These are phyloP conservation scores for Leucosporidium yakuticum DNA, from an alignment of 768 basidiomycete genomes.

Conservation along the genomic window DNA sequence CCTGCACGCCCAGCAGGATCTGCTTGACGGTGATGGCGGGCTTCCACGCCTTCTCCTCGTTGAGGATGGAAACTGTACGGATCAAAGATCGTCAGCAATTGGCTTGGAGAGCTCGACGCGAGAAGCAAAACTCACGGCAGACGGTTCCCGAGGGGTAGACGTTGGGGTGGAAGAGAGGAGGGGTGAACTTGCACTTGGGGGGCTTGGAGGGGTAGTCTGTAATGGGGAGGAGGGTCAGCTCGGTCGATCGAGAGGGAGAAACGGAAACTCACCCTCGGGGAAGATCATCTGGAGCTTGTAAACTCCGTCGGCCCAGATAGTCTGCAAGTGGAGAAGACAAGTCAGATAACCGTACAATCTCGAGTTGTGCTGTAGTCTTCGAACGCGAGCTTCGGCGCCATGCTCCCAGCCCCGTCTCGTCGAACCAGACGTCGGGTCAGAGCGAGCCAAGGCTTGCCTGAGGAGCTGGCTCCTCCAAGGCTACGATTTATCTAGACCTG, in stretches of 20 bases:
- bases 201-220: constrained; percentile 91
- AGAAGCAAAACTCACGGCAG: constrained; percentile 78
- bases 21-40: constrained; percentile 94
- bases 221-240: constrained; percentile 1
- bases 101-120: constrained; percentile 46
- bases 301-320: constrained; percentile 93
- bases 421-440: no score
- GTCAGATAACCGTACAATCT: no score
- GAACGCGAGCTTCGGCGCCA: no score
- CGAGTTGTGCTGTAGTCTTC: no score
- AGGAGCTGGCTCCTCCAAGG: no score
- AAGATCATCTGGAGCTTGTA: constrained; percentile 72
- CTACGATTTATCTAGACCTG: no score
- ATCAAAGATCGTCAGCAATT: constrained; percentile 46
- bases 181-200: constrained; percentile 64
- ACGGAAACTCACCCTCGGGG: constrained; percentile 69
- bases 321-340: constrained; percentile 52
- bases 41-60: constrained; percentile 93
- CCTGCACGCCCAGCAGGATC: constrained; percentile 95
- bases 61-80: constrained; percentile 82
- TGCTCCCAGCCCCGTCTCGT: no score
- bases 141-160: constrained; percentile 98
- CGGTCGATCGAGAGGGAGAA: background rate
- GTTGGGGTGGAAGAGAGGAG: constrained; percentile 94
- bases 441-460: no score